Percentiles rank a stretch among this genome's conserved stretches.
Evolutionary conservation across 2,329 filamentous ascomycete genomes (phyloP).

Genomic region (Penicillium sp.): DNA sequence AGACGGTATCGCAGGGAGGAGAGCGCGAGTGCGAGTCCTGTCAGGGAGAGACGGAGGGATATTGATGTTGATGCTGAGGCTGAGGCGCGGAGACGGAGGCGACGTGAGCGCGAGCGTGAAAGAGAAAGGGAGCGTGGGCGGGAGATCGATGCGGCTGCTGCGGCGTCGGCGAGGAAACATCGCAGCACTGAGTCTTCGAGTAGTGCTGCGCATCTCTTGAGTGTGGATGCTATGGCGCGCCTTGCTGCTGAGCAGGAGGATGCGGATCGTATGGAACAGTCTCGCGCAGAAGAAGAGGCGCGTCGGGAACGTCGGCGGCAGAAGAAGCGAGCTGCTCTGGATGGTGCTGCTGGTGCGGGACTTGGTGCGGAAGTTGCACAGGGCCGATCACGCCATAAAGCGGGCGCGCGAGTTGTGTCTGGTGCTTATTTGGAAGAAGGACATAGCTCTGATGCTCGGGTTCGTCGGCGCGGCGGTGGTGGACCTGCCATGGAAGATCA

Average conservation of each 20-base stretch:
- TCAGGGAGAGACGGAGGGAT: slow-evolving; percentile 16
- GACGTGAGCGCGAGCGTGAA: slow-evolving; percentile 18
- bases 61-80: slow-evolving; percentile 17
- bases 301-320: slow-evolving; percentile 21
- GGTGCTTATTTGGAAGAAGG: slow-evolving; percentile 63
- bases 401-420: slow-evolving; percentile 58
- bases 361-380: slow-evolving; percentile 16
- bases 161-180: slow-evolving; percentile 27
- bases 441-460: slow-evolving; percentile 41
- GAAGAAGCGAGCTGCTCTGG: slow-evolving; percentile 22
- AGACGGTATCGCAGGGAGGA: slow-evolving; percentile 22
- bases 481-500: slow-evolving; percentile 37
- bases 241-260: slow-evolving; percentile 56
- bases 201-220: slow-evolving; percentile 38
- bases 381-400: slow-evolving; percentile 35
- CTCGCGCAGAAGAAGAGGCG: slow-evolving; percentile 29
- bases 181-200: slow-evolving; percentile 37
- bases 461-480: slow-evolving; percentile 35
- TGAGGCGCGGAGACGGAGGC: slow-evolving; percentile 22
- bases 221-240: slow-evolving; percentile 54
- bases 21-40: slow-evolving; percentile 22
- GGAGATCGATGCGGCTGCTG: slow-evolving; percentile 12
- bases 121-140: slow-evolving; percentile 7
- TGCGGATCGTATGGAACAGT: slow-evolving; percentile 39
- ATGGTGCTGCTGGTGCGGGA: slow-evolving; percentile 12